These are phyloP conservation scores for Tagetes erecta DNA, from an alignment of 129 eudicot species.

Conservation along the genomic window DNA sequence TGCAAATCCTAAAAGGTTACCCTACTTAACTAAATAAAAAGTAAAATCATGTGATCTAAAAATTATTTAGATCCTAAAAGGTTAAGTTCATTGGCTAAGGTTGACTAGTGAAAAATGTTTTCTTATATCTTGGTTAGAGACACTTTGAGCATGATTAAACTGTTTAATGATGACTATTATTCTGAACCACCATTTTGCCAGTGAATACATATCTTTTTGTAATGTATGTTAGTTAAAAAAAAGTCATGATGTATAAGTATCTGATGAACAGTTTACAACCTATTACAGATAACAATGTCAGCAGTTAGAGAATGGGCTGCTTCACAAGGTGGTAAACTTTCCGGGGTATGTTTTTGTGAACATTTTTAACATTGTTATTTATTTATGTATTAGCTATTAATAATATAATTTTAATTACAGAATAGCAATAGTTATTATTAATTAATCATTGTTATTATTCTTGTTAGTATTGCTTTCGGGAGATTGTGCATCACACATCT, in stretches of 20 bases:
- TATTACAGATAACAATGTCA: slow-evolving; percentile 60
- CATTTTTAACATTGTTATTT: not conserved
- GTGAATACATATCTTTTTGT: too few species aligned
- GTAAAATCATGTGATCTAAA: not conserved
- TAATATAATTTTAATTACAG: too few species aligned
- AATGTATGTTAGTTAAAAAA: not conserved
- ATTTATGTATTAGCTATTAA: not conserved
- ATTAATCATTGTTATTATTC: not conserved
- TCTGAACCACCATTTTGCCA: not conserved
- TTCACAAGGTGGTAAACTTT: slow-evolving; percentile 78
- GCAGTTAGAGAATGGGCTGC: slow-evolving; percentile 82
- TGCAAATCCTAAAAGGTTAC: not conserved
- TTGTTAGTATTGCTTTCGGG: not conserved
- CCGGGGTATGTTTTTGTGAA: slow-evolving; percentile 52
- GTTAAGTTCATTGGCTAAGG: not conserved
- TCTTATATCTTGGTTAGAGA: not conserved
- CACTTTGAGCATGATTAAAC: not conserved
- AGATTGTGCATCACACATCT: not conserved
- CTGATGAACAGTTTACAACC: slow-evolving; percentile 18
- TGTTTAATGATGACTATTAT: not conserved
- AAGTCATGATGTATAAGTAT: not conserved
- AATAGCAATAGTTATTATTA: too few species aligned
- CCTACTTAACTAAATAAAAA: not conserved
- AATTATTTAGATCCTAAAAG: not conserved
- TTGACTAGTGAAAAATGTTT: not conserved